Base-by-base conservation (phyloP, 2,329 filamentous ascomycete genomes). In the Lizonia empirigonia region DNA sequence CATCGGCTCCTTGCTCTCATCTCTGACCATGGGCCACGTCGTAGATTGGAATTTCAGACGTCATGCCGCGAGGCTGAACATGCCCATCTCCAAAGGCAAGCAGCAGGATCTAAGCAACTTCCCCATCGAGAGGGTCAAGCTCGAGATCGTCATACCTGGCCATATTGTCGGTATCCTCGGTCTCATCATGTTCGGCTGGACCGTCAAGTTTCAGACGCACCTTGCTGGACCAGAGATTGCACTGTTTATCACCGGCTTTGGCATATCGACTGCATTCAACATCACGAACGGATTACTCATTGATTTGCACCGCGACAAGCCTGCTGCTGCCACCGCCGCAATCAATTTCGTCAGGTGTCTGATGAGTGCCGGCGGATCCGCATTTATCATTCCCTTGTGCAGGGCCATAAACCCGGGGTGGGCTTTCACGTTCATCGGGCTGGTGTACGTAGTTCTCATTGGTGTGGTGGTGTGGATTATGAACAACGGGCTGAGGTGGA, bases 11-110 rank as follows among this genome's bases (percentile, higher is more conserved):
- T 56, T 71, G 2, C 36, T 65, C 4, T 60, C 67, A 0, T 64
- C 67, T 0, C 49, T 71, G 1, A 65, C 64, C 5, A 67, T 65
- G 58, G 68, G 69, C 12, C 60, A 65, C 18, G 39, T 84, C 1
- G 79, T 89, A 27, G 88, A 90, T 70, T 85, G 83, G 78, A 91
- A 91, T 69, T 95, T 89, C 69, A 80, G 84, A 6, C 82, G 87
- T 30, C 80, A 85, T 37, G 88, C 89, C 1, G 78, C 76, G 39
- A 78, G 80, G 24, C 75, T 86, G 13, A 85, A 85, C 5, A 77
- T 91, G 50, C 74, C 77, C 2, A 81, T 90, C 56, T 82, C 83
- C 54, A 80, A 77, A 50, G 84, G 82, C 56, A 82, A 83, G 8
- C 80, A 78, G 13, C 75, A 80, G 47, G 77, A 83, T 50, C 68